Evolutionary conservation across 768 basidiomycete genomes (phyloP), one percentile per base, ranked within the genome.

Genomic region (Chalciporus pseudorubinellus): DNA sequence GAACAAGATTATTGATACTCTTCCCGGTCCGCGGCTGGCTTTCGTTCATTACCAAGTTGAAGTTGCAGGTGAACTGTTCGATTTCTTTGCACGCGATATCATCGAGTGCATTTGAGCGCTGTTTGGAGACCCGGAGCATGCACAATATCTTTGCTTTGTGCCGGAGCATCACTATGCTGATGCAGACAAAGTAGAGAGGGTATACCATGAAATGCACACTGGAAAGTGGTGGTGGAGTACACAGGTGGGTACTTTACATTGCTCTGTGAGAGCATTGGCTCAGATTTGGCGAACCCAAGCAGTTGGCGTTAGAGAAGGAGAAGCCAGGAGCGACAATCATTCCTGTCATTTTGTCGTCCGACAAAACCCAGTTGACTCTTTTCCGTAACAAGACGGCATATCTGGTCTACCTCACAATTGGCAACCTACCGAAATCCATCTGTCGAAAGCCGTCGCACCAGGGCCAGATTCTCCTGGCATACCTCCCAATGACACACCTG

Each of bases 141-240:
- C 64, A 0, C 46, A 26, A 0, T 55, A 70, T 24, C 60, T 77
- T 1, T 50, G 63, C 3, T 62, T 72, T 46, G 51, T 47, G 1
- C 76, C 75, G 0, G 75, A 76, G 51, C 51, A 58, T 2, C 75
- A 76, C 41, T 78, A 69, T 50, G 33, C 56, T 0, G 72, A 74
- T 51, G 53, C 43, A 0, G 61, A 65, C 7, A 22, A 61, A 9
- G 66, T 40, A 1, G 39, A 50, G 0, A 50, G 67, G 0, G 14
- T 76, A 0, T 78, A 70, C 49, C 56, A 62, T 52, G 76, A 79
- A 40, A 72, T 79, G 70, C 65, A 77, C 38, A 79, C 76, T 0
- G 76, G 73, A 0, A 68, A 71, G 39, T 81, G 79, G 79, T 80
- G 78, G 79, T 80, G 78, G 77, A 43, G 43, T 10, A 72, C 67